Evolutionary conservation across 2,329 filamentous ascomycete species (phyloP).

Genomic region (Colletotrichum agaves): DNA sequence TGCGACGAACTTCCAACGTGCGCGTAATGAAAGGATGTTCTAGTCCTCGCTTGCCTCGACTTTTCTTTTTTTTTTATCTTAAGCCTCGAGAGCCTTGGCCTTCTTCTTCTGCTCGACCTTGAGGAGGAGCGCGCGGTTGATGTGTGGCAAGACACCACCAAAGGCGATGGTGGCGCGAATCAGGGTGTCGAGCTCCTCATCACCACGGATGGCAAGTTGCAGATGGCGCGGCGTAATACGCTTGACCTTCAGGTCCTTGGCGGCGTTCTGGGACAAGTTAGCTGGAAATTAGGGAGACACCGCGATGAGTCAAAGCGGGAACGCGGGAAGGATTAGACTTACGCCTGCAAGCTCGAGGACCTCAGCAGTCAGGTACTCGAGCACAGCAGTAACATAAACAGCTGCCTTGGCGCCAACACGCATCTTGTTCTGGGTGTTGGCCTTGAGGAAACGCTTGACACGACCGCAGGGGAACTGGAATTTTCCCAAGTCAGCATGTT

Average conservation of each 20-base stretch:
- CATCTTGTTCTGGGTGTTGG: conserved; percentile 99
- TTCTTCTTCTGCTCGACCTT: conserved; percentile 99
- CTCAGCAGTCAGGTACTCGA: conserved; percentile 98
- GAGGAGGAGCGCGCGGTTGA: conserved; percentile 94
- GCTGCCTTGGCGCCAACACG: conserved; percentile 98
- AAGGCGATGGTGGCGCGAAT: conserved; percentile 98
- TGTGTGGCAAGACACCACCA: conserved; percentile 97
- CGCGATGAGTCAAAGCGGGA: conserved; percentile 20
- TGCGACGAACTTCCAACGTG: conserved; percentile 2
- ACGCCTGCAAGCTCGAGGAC: conserved; percentile 95
- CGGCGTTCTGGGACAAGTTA: conserved; percentile 75
- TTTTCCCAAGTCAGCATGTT: conserved; percentile 11
- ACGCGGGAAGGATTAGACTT: conserved; percentile 51
- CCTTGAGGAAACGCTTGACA: conserved; percentile 99
- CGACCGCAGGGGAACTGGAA: conserved; percentile 95
- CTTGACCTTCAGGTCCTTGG: conserved; percentile 99
- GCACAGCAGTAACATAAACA: conserved; percentile 96
- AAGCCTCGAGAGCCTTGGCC: conserved; percentile 58
- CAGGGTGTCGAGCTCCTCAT: conserved; percentile 97
- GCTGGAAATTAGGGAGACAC: conserved; percentile 22
- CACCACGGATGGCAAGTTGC: conserved; percentile 96
- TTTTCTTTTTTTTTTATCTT: conserved; percentile 1
- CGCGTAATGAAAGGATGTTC: conserved; percentile 28
- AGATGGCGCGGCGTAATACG: conserved; percentile 98
- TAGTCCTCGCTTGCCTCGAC: conserved; percentile 34